phyloP scores from a whole-genome alignment of 2,329 filamentous ascomycete genomes.

The Fusarium algeriense region DNA sequence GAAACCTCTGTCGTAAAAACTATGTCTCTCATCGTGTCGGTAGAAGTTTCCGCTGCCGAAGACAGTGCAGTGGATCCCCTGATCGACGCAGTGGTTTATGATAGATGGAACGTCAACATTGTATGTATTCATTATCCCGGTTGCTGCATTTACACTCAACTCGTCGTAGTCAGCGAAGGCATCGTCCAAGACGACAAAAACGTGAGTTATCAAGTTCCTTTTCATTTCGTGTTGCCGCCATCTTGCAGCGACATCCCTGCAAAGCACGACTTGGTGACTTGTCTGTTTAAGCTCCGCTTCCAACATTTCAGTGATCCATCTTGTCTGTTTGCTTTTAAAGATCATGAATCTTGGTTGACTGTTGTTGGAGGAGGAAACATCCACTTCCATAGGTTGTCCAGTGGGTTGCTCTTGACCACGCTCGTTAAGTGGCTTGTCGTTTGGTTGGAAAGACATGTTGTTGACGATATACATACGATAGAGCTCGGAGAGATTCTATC shows the following conservation, averaged over 20 bases:
- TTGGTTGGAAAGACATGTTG: conserved; percentile 59
- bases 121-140: conserved; percentile 74
- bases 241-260: conserved; percentile 32
- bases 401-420: too few species aligned
- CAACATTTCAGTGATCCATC: neutral
- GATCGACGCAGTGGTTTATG: conserved; percentile 69
- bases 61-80: conserved; percentile 72
- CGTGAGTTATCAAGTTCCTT: conserved; percentile 67
- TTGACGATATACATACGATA: neutral
- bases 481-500: neutral
- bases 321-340: neutral
- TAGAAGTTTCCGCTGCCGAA: conserved; percentile 77
- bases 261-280: neutral
- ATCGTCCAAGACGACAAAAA: conserved; percentile 73
- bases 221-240: neutral
- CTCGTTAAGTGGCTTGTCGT: neutral
- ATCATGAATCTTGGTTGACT: neutral
- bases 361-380: too few species aligned
- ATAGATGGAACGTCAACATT: conserved; percentile 74
- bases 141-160: conserved; percentile 67
- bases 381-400: too few species aligned
- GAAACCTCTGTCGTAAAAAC: conserved; percentile 3
- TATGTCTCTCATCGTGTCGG: conserved; percentile 71
- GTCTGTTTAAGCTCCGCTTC: neutral
- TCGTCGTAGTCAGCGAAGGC: conserved; percentile 59